These are phyloP conservation scores for Penicillium occitanis DNA, from an alignment of 2,329 filamentous ascomycete species.

Conservation along the genomic window DNA sequence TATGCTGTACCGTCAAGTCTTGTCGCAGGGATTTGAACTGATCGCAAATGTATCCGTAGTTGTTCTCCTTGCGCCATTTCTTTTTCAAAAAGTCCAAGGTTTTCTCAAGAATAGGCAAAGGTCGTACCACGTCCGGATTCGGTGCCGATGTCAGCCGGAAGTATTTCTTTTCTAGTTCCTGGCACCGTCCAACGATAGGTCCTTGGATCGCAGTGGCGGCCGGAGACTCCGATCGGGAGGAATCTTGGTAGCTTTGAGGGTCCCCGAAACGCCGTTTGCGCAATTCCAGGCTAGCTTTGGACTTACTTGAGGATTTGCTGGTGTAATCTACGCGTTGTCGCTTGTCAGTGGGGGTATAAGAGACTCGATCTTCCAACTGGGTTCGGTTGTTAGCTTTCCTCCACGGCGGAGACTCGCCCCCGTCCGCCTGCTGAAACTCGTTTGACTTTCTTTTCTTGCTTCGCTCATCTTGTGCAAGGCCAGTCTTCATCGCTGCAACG, in stretches of 20 bases:
- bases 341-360: conserved; percentile 58
- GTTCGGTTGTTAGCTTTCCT: conserved; percentile 65
- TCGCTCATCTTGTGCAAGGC: conserved; percentile 29
- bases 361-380: conserved; percentile 72
- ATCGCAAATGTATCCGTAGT: conserved; percentile 97
- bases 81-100: conserved; percentile 85
- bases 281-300: conserved; percentile 80
- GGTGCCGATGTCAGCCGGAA: conserved; percentile 89
- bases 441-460: conserved; percentile 82
- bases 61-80: conserved; percentile 91
- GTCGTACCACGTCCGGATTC: conserved; percentile 83
- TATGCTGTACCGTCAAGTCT: conserved; percentile 95
- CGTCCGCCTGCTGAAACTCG: conserved; percentile 57
- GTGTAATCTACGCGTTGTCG: conserved; percentile 50
- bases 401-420: conserved; percentile 65
- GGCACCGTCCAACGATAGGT: conserved; percentile 82
- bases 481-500: conserved; percentile 26
- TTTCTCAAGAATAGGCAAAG: conserved; percentile 74
- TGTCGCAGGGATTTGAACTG: conserved; percentile 99
- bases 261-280: conserved; percentile 82
- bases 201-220: conserved; percentile 49
- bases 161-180: conserved; percentile 87
- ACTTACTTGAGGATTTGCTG: conserved; percentile 73
- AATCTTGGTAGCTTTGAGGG: conserved; percentile 42
- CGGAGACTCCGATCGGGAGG: conserved; percentile 49